Percentiles rank a stretch among this genome's conserved stretches.
phyloP scores from a whole-genome alignment of 176 grass and related monocot species.

The Pharus latifolius region DNA sequence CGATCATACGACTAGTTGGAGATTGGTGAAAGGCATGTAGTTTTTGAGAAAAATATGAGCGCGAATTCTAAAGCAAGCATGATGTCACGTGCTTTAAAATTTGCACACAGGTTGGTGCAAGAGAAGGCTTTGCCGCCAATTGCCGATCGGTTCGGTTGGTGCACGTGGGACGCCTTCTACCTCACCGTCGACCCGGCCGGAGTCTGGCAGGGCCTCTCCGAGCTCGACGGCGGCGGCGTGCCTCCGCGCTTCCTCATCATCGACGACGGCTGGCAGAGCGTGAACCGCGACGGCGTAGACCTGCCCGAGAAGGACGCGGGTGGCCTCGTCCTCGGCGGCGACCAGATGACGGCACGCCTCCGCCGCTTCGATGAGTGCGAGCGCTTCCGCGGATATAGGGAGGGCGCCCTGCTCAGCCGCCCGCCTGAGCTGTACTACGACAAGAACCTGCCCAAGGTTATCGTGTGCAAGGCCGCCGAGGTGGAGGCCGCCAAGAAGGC shows the following conservation, averaged over 20 bases:
- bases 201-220: slow-evolving; percentile 49
- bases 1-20: background rate
- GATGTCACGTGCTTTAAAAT: too few relatives aligned
- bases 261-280: slow-evolving; percentile 73
- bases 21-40: too few relatives aligned
- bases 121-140: slow-evolving; percentile 46
- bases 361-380: slow-evolving; percentile 45
- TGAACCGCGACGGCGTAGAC: slow-evolving; percentile 53
- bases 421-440: slow-evolving; percentile 11
- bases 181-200: slow-evolving; percentile 47
- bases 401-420: background rate
- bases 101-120: slow-evolving; percentile 4
- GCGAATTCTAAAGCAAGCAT: too few relatives aligned
- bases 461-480: slow-evolving; percentile 17
- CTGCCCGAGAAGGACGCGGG: slow-evolving; percentile 18
- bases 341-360: slow-evolving; percentile 65
- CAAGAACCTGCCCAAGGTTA: background rate
- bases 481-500: slow-evolving; percentile 12
- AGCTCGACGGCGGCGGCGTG: slow-evolving; percentile 20
- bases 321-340: slow-evolving; percentile 41
- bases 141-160: slow-evolving; percentile 42
- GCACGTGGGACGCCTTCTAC: slow-evolving; percentile 55
- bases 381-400: slow-evolving; percentile 49
- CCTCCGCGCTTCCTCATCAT: slow-evolving; percentile 53
- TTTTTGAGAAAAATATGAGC: too few relatives aligned